Base-by-base conservation (phyloP, 805 yeast species). In the Suhomyces sp. region DNA sequence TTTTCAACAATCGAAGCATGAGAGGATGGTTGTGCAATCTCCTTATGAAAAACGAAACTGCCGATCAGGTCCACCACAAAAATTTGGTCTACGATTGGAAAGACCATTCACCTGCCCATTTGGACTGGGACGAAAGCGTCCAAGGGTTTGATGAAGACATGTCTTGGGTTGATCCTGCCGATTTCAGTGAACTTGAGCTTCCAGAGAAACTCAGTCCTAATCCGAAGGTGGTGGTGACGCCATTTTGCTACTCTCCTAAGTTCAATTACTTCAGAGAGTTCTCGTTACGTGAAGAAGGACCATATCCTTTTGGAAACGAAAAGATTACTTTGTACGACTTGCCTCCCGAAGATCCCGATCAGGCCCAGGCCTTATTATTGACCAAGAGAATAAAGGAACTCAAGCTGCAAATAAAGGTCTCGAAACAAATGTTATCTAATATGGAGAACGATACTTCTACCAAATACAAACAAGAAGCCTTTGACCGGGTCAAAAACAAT, bases 111-210 rank as follows among this genome's bases (percentile, higher is more conserved):
- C 22, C 15, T 5, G 29, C 44, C 35, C 29, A 44, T 40, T 40
- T 43, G 15, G 49, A 48, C 12, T 68, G 72, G 71, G 44, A 60
- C 17, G 60, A 62, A 39, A 59, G 55, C 47, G 56, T 60, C 45
- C 65, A 62, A n/a, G 58, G 58, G 5, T 62, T 57, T 35, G 72
- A 68, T 15, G 60, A 59, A 13, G 73, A 72, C 51, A 59, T 58
- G 37, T 63, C 72, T 57, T 91, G 97, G 97, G 73, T 82, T 46
- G 96, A 90, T 60, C 68, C 74, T 20, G 86, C 87, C 52, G 97
- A 91, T 63, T 91, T 81, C 58, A 71, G 81, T 9, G 97, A 91
- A 58, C 62, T 90, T 43, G 88, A 86, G 53, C 70, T 76, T 46
- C 63, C 75, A 9, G 76, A 80, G 4, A 57, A 73, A 1, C 64